A percentile compares a stretch with the other conserved stretches of the same genome.
Evolutionary conservation across 2,329 filamentous ascomycete genomes (phyloP).

Genomic region (Pseudogymnoascus sp.): DNA sequence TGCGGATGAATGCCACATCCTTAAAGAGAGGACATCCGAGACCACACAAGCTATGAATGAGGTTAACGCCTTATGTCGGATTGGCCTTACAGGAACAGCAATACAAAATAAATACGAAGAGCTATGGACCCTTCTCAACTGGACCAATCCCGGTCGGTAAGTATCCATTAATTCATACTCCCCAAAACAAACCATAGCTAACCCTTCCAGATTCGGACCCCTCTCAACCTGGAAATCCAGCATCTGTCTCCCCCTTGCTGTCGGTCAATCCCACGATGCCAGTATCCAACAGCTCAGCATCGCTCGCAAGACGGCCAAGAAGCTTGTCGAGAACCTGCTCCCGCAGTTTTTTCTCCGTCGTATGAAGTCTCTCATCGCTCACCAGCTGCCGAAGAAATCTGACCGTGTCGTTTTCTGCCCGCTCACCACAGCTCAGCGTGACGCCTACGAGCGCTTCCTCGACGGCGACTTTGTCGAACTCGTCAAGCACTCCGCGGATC

Average conservation of each 20-base stretch:
- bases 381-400: constrained; percentile 90
- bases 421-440: constrained; percentile 70
- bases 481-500: constrained; percentile 60
- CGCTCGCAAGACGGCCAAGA: constrained; percentile 73
- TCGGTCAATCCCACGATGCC: constrained; percentile 89
- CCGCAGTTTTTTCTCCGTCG: constrained; percentile 85
- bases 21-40: constrained; percentile 73
- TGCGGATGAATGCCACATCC: constrained; percentile 84
- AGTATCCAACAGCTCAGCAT: constrained; percentile 74
- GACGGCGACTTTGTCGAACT: constrained; percentile 61
- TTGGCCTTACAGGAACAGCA: constrained; percentile 88
- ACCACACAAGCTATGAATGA: constrained; percentile 83
- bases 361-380: constrained; percentile 85
- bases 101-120: constrained; percentile 99
- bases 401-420: constrained; percentile 94
- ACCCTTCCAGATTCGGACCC: constrained; percentile 43
- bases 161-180: constrained; percentile 34
- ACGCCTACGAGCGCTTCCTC: constrained; percentile 79
- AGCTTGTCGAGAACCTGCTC: constrained; percentile 78
- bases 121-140: constrained; percentile 91
- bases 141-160: constrained; percentile 74
- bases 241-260: constrained; percentile 71
- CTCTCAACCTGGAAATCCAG: constrained; percentile 69
- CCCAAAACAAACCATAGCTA: constrained; percentile 18
- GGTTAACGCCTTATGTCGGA: constrained; percentile 83